A percentile compares a stretch with the other conserved stretches of the same genome.
Conservation (phyloP, 345 rosid genomes). For the Gossypium sturtianum region DNA sequence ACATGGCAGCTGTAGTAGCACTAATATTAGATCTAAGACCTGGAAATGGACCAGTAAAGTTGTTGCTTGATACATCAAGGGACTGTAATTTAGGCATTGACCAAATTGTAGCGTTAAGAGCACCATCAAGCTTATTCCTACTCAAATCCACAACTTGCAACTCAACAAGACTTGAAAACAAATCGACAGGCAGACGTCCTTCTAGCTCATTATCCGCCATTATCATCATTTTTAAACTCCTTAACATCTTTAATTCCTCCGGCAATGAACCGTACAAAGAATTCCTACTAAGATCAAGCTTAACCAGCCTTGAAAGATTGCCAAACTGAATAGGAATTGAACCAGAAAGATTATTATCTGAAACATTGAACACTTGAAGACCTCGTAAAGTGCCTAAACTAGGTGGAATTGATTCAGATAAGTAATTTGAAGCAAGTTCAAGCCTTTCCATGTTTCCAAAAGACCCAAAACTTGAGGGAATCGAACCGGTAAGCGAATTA, state of each 20-base stretch:
- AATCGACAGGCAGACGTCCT: slow-evolving; percentile 28
- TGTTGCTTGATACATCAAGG: slow-evolving; percentile 60
- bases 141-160: slow-evolving; percentile 38
- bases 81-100: slow-evolving; percentile 26
- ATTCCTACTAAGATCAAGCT: slow-evolving; percentile 59
- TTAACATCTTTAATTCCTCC: slow-evolving; percentile 31
- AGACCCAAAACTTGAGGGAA: slow-evolving; percentile 32
- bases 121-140: slow-evolving; percentile 46
- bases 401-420: slow-evolving; percentile 43
- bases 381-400: slow-evolving; percentile 31
- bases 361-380: slow-evolving; percentile 40
- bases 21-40: neutral
- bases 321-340: slow-evolving; percentile 46
- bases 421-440: slow-evolving; percentile 42
- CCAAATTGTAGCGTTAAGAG: slow-evolving; percentile 38
- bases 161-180: slow-evolving; percentile 34
- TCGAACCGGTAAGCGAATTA: slow-evolving; percentile 48
- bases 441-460: slow-evolving; percentile 38
- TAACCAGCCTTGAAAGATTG: slow-evolving; percentile 34
- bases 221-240: slow-evolving; percentile 37
- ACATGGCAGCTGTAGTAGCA: too few species aligned
- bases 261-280: slow-evolving; percentile 43
- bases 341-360: slow-evolving; percentile 46
- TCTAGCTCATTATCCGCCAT: slow-evolving; percentile 34
- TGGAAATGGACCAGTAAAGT: slow-evolving; percentile 47